These are phyloP conservation scores for Entomortierella chlamydospora DNA, from an alignment of 192 early-diverging fungal genomes.

Conservation along the genomic window DNA sequence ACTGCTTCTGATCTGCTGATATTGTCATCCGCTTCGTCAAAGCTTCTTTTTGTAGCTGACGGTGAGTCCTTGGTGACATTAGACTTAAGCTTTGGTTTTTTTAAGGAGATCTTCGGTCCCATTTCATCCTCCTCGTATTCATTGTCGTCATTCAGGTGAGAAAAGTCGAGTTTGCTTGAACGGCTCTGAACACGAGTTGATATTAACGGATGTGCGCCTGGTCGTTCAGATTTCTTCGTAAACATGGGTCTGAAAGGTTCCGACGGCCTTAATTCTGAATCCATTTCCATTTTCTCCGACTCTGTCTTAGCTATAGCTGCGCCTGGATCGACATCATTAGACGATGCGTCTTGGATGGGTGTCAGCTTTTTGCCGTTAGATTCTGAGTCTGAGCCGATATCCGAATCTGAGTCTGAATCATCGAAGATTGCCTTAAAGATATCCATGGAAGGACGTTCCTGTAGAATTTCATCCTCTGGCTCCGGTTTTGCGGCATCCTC, in stretches of 20 bases:
- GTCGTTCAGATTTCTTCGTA: constrained; percentile 1
- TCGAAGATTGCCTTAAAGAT: constrained; percentile 89
- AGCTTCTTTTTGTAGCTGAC: neutral
- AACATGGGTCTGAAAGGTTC: constrained; percentile 19
- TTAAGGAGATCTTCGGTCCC: constrained; percentile 9
- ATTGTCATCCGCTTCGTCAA: neutral
- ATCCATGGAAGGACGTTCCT: constrained; percentile 84
- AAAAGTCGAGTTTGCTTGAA: constrained; percentile 2
- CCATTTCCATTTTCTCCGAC: neutral
- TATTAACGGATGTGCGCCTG: neutral
- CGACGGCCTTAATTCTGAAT: no score
- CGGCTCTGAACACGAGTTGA: neutral
- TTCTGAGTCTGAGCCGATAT: constrained; percentile 64
- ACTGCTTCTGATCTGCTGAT: neutral
- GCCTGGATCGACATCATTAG: constrained; percentile 14
- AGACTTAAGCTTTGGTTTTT: neutral
- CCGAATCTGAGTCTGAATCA: constrained; percentile 68
- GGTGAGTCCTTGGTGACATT: neutral
- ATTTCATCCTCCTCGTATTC: constrained; percentile 17
- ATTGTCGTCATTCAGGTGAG: constrained; percentile 13
- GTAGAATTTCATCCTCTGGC: constrained; percentile 22
- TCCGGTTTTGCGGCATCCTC: constrained; percentile 14
- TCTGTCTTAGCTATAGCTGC: neutral
- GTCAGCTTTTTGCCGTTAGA: constrained; percentile 25
- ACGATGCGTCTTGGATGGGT: constrained; percentile 24